Conservation (phyloP, 257 asterid genomes). For the Solanum ossicruentum region DNA sequence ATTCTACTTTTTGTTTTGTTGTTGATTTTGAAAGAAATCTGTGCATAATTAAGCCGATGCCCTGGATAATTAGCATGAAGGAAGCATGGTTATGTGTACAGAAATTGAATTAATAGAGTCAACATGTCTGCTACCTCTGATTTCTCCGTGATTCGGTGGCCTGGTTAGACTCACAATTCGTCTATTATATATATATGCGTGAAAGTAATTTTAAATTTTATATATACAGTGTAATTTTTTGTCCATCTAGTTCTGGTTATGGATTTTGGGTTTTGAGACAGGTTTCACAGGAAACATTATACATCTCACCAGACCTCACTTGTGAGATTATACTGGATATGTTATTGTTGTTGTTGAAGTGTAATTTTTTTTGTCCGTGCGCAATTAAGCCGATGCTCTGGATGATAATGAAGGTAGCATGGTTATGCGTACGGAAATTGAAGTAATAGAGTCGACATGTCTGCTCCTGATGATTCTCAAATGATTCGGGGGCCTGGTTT, state of each 20-base stretch:
- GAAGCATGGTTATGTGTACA: constrained; percentile 30
- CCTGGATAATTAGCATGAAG: constrained; percentile 20
- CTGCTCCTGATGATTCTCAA: background rate
- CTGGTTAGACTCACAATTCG: constrained; percentile 24
- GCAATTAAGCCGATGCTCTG: background rate
- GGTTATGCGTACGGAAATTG: background rate
- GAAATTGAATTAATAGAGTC: constrained; percentile 13
- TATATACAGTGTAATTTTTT: background rate
- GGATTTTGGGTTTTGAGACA: no score
- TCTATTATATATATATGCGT: no score
- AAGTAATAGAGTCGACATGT: background rate
- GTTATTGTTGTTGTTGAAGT: no score
- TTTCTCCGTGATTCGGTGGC: constrained; percentile 19
- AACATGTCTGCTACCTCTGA: constrained; percentile 30
- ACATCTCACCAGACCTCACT: no score
- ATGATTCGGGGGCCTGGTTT: background rate
- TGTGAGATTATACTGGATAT: no score
- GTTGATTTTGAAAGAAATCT: background rate
- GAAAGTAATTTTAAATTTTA: background rate
- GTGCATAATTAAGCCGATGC: constrained; percentile 24
- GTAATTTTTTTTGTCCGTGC: background rate
- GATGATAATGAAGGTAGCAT: background rate
- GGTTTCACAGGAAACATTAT: no score
- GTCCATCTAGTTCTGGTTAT: no score
- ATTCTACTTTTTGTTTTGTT: background rate